Conservation (phyloP, 2,329 filamentous ascomycete genomes). For the Penicillium thymicola region DNA sequence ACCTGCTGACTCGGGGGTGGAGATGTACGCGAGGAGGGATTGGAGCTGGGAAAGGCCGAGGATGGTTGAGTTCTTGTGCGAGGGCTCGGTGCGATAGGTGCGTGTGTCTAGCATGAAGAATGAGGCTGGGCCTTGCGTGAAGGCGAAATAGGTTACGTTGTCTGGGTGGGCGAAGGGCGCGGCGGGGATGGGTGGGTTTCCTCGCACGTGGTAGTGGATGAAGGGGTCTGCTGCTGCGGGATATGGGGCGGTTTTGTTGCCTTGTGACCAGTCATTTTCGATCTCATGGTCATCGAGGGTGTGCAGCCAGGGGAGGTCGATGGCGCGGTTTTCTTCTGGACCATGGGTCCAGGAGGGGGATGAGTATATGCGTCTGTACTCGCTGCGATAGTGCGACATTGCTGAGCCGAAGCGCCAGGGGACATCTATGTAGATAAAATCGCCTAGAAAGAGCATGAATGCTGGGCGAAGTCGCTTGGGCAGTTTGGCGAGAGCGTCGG, state of each 20-base stretch:
- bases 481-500: constrained; percentile 67
- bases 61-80: constrained; percentile 70
- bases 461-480: constrained; percentile 50
- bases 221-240: constrained; percentile 77
- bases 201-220: constrained; percentile 76
- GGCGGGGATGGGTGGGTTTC: constrained; percentile 68
- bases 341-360: constrained; percentile 77
- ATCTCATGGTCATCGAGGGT: constrained; percentile 97
- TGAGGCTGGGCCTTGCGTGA: constrained; percentile 82
- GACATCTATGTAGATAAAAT: constrained; percentile 64
- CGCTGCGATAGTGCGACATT: constrained; percentile 74
- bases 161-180: constrained; percentile 50
- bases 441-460: constrained; percentile 60
- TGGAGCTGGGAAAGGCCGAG: constrained; percentile 74
- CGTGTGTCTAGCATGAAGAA: constrained; percentile 96
- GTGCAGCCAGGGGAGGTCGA: constrained; percentile 85
- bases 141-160: constrained; percentile 80
- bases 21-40: constrained; percentile 75
- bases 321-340: constrained; percentile 61
- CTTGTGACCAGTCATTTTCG: constrained; percentile 79
- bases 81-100: constrained; percentile 65
- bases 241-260: constrained; percentile 77
- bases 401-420: constrained; percentile 72
- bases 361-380: constrained; percentile 93
- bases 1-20: constrained; percentile 66